Conservation (phyloP, 2,329 filamentous ascomycete genomes). For the Pyricularia sp. region DNA sequence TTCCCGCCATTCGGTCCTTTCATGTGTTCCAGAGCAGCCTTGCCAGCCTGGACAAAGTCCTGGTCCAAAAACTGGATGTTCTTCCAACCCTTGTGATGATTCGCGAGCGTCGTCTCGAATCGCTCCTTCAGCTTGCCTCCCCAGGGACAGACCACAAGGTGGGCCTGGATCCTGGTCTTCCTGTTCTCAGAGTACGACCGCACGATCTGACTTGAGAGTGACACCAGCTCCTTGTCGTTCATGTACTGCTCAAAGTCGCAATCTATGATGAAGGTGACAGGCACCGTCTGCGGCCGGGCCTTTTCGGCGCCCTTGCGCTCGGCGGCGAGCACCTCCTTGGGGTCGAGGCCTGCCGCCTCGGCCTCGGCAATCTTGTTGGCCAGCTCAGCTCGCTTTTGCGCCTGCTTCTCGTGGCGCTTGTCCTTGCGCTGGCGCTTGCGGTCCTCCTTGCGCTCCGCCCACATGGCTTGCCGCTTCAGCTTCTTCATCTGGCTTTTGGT, state of each 20-base stretch:
- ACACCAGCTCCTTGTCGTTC: conserved; percentile 73
- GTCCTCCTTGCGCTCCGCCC: conserved; percentile 56
- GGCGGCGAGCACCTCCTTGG: conserved; percentile 15
- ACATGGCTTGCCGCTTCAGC: conserved; percentile 54
- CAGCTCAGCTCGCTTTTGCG: conserved; percentile 35
- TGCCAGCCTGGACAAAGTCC: conserved; percentile 59
- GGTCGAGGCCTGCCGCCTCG: conserved; percentile 28
- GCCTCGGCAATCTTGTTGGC: conserved; percentile 34
- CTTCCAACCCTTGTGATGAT: conserved; percentile 68
- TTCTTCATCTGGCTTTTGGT: conserved; percentile 87
- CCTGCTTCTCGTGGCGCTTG: conserved; percentile 34
- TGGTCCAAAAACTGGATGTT: conserved; percentile 59
- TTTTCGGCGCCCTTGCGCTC: conserved; percentile 20
- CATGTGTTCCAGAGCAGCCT: conserved; percentile 58
- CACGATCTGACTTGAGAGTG: conserved; percentile 71
- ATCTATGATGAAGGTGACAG: conserved; percentile 73
- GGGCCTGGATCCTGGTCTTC: conserved; percentile 50
- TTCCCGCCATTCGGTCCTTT: conserved; percentile 37
- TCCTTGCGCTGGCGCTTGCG: conserved; percentile 42
- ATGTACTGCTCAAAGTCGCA: conserved; percentile 88
- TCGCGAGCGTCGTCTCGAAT: conserved; percentile 62
- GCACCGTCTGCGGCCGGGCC: conserved; percentile 30
- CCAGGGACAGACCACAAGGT: conserved; percentile 70
- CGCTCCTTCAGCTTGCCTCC: conserved; percentile 60
- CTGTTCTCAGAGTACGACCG: conserved; percentile 82